Base-by-base conservation (phyloP, 208 protist genomes). In the Leptomonas seymouri region DNA sequence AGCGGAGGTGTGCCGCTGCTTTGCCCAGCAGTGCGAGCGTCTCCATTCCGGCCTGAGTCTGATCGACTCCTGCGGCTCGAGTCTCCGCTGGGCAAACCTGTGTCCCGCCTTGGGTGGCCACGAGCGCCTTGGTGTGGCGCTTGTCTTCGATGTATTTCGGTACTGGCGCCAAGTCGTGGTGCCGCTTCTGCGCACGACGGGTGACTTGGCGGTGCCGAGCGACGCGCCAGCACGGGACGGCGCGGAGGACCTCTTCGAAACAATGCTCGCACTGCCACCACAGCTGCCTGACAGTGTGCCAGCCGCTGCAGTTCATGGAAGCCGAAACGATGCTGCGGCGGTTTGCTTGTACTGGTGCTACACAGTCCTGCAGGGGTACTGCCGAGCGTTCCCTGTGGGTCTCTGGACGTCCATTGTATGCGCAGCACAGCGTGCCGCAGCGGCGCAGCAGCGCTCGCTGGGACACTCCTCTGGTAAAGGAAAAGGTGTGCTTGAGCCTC, bases 1-100 rank as follows among this genome's bases (percentile, higher is more conserved):
- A 67, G 74, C 74, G 55, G 79, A 78, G 51, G 57, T 80, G 46
- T 77, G 68, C 45, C 70, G 69, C 21, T 71, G 71, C 45, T 36
- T 78, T 44, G 61, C 69, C n/a, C 45, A 44, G 41, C 60, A 69
- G 50, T 75, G 49, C 21, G 64, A 55, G 39, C 57, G 50, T 34
- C 16, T 54, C 18, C 67, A 50, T 42, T 65, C 50, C 23, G 70
- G 76, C 0, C 0, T 20, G 1, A 39, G 67, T 23, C 45, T 74
- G 34, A 42, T 74, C 3, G 53, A 62, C 27, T 61, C 53, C 23
- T 74, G 31, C 16, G 58, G 64, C 8, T 9, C 51, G 0, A 18
- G 45, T 20, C 31, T 75, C 20, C 45, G 60, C 61, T 75, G 69
- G 69, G 39, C 61, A 4, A 14, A 63, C 16, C 42, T 75, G 15